These are phyloP conservation scores for Botrytis hyacinthi DNA, from an alignment of 2,329 filamentous ascomycete species.

Conservation along the genomic window DNA sequence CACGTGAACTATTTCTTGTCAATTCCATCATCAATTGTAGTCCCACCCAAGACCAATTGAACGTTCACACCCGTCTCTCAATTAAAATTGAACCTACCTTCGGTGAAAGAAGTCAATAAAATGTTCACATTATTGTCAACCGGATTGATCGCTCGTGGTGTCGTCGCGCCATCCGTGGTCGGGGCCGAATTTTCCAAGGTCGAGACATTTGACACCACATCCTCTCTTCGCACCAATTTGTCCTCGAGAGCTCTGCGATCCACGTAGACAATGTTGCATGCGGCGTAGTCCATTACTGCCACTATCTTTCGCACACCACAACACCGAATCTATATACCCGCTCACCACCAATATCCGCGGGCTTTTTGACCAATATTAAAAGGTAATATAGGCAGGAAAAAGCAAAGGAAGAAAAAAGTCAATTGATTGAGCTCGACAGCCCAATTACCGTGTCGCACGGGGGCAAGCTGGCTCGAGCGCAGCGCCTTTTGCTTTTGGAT, in stretches of 20 bases:
- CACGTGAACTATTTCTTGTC: slow-evolving; percentile 47
- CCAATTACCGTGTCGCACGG: slow-evolving; percentile 8
- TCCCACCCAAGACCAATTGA: slow-evolving; percentile 15
- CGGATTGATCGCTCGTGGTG: slow-evolving; percentile 34
- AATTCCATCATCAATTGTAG: slow-evolving; percentile 19
- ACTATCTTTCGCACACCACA: slow-evolving; percentile 32
- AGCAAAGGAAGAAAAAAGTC: not conserved
- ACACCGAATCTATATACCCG: slow-evolving; percentile 29
- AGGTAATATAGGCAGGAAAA: slow-evolving; percentile 6
- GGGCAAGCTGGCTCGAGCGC: slow-evolving; percentile 13
- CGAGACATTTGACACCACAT: slow-evolving; percentile 33
- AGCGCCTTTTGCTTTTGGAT: not conserved
- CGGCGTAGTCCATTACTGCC: slow-evolving; percentile 43
- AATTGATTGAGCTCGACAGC: slow-evolving; percentile 9
- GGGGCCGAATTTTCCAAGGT: slow-evolving; percentile 28
- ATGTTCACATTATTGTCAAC: slow-evolving; percentile 49
- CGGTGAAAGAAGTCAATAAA: slow-evolving; percentile 50
- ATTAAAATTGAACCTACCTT: slow-evolving; percentile 41
- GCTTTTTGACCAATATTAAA: slow-evolving; percentile 15
- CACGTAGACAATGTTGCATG: slow-evolving; percentile 46
- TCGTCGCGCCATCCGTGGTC: slow-evolving; percentile 24
- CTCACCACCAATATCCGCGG: slow-evolving; percentile 29
- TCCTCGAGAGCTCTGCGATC: slow-evolving; percentile 43
- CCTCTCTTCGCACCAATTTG: slow-evolving; percentile 39
- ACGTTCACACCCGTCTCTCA: slow-evolving; percentile 12